Evolutionary conservation across 352 stramenopile species (phyloP), one percentile per base, ranked within the genome.

Genomic region (Phytophthora palmivora): DNA sequence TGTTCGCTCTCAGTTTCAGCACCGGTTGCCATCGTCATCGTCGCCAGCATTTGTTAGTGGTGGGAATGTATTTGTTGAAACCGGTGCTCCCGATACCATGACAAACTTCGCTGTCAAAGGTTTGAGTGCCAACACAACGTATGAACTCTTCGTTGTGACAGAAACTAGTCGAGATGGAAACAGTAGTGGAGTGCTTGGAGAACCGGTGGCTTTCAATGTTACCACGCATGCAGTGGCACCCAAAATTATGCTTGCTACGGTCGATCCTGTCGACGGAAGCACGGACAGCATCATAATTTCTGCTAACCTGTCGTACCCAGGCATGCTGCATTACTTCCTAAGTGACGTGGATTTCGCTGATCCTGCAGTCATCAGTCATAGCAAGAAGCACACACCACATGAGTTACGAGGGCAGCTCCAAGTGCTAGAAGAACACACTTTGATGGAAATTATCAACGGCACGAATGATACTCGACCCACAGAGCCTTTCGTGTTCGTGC

Each of bases 261-360:
- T 79, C 3, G 70, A 75, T 44, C 73, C 87, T 6, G 51, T 67
- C 0, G 49, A 68, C 6, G 72, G 76, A 12, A 79, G 63, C 19
- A 91, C 69, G 0, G 76, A 93, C 50, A 79, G 70, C 18, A 74
- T 92, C 4, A 45, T 86, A 1, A 56, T 92, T 16, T 78, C 72
- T 6, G 74, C 72, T 11, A 95, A 95, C 48, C 37, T 92, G 11
- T 88, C 87, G 15, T 54, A 78, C 1, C 82, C 87, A 5, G 87
- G 84, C 0, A 66, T 84, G 15, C 51, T 95, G 8, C 83, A 92
- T 54, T 94, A 92, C 55, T 85, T 88, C 18, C 41, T 93, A 18
- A 91, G 72, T 9, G 82, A 95, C 26, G 70, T 87, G 2, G 87
- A 94, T 43, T 92, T 92, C 56, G 76, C 84, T 0, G 87, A 94